Percentiles rank a stretch among this genome's conserved stretches.
Evolutionary conservation across 179 eudicot genomes (phyloP).

Genomic region (Dionaea muscipula): DNA sequence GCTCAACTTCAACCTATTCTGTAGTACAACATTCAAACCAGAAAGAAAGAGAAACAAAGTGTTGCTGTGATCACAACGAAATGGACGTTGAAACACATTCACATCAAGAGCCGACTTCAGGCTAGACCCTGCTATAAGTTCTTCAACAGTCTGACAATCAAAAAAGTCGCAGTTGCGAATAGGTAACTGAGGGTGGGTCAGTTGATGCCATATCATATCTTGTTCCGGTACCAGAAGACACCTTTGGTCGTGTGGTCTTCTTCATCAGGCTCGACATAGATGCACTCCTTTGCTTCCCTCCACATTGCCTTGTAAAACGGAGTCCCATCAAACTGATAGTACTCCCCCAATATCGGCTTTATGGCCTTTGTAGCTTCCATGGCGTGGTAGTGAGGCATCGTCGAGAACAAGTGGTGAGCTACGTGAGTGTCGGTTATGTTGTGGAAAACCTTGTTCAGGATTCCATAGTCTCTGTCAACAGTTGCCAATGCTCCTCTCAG

Average conservation of each 20-base stretch:
- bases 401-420: slow-evolving; percentile 53
- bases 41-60: too few species aligned
- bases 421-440: slow-evolving; percentile 54
- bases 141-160: too few species aligned
- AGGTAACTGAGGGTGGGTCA: too few species aligned
- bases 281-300: slow-evolving; percentile 54
- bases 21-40: too few species aligned
- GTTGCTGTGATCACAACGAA: too few species aligned
- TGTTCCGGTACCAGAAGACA: slow-evolving; percentile 45
- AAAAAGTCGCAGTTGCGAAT: too few species aligned
- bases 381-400: slow-evolving; percentile 58
- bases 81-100: too few species aligned
- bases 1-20: too few species aligned
- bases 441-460: slow-evolving; percentile 52
- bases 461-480: slow-evolving; percentile 44
- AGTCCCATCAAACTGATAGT: slow-evolving; percentile 39
- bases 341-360: slow-evolving; percentile 42
- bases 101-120: too few species aligned
- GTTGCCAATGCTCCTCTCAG: slow-evolving; percentile 52
- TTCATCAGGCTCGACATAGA: slow-evolving; percentile 42
- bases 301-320: slow-evolving; percentile 44
- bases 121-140: too few species aligned
- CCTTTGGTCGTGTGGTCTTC: slow-evolving; percentile 21
- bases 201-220: slow-evolving; percentile 24
- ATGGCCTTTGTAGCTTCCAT: slow-evolving; percentile 56